phyloP scores from a whole-genome alignment of 345 rosid genomes.

The Boechera retrofracta region DNA sequence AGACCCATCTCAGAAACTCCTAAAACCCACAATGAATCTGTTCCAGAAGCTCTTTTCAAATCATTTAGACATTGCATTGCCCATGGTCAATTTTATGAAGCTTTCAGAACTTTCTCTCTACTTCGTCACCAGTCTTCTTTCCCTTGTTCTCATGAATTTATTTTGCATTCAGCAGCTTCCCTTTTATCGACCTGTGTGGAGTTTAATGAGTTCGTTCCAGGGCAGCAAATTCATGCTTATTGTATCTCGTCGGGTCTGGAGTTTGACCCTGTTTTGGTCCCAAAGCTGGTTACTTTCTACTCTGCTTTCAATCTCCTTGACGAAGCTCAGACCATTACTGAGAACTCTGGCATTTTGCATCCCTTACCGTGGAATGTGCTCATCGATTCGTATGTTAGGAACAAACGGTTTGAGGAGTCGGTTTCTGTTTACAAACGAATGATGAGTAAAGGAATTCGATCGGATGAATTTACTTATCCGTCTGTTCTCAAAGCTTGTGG shows the following conservation, averaged over 20 bases:
- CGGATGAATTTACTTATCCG: slow-evolving; percentile 75
- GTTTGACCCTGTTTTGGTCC: slow-evolving; percentile 60
- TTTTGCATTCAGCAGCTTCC: slow-evolving; percentile 52
- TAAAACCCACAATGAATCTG: slow-evolving; percentile 35
- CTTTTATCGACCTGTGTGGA: slow-evolving; percentile 55
- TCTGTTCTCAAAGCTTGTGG: slow-evolving; percentile 84
- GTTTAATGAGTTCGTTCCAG: slow-evolving; percentile 48
- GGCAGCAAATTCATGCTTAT: slow-evolving; percentile 65
- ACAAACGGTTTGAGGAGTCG: slow-evolving; percentile 53
- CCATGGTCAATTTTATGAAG: slow-evolving; percentile 52
- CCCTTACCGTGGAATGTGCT: slow-evolving; percentile 76
- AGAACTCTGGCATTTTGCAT: slow-evolving; percentile 50
- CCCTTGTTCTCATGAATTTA: slow-evolving; percentile 30
- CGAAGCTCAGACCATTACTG: slow-evolving; percentile 51
- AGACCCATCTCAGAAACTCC: slow-evolving; percentile 25
- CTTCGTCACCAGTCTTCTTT: slow-evolving; percentile 38
- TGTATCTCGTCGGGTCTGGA: slow-evolving; percentile 61
- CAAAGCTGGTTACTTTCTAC: slow-evolving; percentile 69
- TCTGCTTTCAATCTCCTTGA: slow-evolving; percentile 52
- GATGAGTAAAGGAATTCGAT: slow-evolving; percentile 57
- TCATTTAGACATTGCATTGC: slow-evolving; percentile 50
- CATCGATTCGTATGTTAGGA: slow-evolving; percentile 59
- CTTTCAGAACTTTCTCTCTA: slow-evolving; percentile 53
- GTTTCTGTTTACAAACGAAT: slow-evolving; percentile 57
- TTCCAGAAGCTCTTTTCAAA: slow-evolving; percentile 50